Percentiles rank a stretch among this genome's conserved stretches.
These are phyloP conservation scores for Boletus rufocinnamomeus DNA, from an alignment of 768 basidiomycete species.

Conservation along the genomic window DNA sequence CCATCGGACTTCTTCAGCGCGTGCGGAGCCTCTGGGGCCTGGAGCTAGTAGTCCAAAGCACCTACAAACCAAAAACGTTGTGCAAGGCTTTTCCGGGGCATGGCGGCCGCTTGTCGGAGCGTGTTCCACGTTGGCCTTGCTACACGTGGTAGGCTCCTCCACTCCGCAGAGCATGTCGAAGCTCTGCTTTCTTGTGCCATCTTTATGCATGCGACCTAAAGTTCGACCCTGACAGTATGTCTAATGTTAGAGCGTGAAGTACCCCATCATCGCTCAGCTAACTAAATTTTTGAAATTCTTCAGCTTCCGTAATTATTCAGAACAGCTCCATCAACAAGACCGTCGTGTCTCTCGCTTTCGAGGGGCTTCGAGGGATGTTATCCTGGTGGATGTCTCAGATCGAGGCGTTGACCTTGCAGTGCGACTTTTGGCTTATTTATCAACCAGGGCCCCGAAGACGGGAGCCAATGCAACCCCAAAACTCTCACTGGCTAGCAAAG, in stretches of 20 bases:
- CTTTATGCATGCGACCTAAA: no score
- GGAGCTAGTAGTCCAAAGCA: no score
- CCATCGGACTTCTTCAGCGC: no score
- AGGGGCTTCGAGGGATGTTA: not conserved
- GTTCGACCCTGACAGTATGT: not conserved
- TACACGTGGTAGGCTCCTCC: no score
- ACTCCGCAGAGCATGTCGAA: no score
- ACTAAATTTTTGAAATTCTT: not conserved
- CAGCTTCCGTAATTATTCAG: not conserved
- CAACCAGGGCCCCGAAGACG: not conserved
- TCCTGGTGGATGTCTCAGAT: not conserved
- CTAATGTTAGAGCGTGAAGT: not conserved
- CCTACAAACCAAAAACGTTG: no score
- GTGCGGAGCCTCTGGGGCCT: no score
- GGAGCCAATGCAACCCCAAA: not conserved
- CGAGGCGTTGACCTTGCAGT: not conserved
- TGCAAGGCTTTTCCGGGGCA: no score
- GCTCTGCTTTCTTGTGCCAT: no score
- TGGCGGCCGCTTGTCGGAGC: no score
- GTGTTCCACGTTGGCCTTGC: no score
- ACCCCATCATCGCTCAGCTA: not conserved
- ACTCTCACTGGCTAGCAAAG: not conserved
- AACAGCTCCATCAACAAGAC: not conserved
- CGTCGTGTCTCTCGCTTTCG: not conserved
- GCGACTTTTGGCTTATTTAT: not conserved